Percentiles rank a stretch among this genome's conserved stretches.
phyloP scores from a whole-genome alignment of 768 basidiomycete genomes.

The Myochromella boudieri region DNA sequence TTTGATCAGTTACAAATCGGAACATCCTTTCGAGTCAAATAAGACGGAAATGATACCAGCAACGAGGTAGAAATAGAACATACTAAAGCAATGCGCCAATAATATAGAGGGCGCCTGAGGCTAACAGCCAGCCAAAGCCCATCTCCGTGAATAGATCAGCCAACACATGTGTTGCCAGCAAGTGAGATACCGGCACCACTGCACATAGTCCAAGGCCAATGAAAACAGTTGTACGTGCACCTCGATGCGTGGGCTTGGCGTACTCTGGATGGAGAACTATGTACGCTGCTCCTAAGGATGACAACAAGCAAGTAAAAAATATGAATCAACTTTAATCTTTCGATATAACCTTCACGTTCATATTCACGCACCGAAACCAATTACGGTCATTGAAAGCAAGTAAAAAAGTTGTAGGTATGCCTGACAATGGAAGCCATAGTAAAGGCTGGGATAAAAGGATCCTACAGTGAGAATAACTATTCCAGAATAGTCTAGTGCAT shows the following conservation, averaged over 20 bases:
- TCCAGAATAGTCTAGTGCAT: conserved; percentile 76
- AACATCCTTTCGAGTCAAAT: conserved; percentile 15
- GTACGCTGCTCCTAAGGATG: conserved; percentile 56
- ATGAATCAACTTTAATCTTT: conserved; percentile 11
- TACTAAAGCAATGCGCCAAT: conserved; percentile 81
- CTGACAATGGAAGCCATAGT: conserved; percentile 78
- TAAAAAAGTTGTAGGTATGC: conserved; percentile 54
- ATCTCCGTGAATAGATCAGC: conserved; percentile 54
- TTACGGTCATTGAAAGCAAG: conserved; percentile 46
- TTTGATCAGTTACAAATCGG: conserved; percentile 15
- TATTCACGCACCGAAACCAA: conserved; percentile 56
- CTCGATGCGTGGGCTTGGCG: conserved; percentile 69
- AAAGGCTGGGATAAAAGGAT: conserved; percentile 74
- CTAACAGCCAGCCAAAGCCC: conserved; percentile 70
- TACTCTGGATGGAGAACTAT: conserved; percentile 81
- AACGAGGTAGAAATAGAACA: conserved; percentile 33
- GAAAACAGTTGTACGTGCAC: conserved; percentile 77
- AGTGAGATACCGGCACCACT: conserved; percentile 68
- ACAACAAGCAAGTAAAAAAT: conserved; percentile 3
- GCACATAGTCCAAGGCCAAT: conserved; percentile 73
- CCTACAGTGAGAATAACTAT: conserved; percentile 79
- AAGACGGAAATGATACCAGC: conserved; percentile 20
- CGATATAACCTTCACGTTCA: conserved; percentile 21
- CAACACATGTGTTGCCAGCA: conserved; percentile 58
- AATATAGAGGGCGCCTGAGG: conserved; percentile 76